phyloP scores from a whole-genome alignment of 2,329 filamentous ascomycete species.

The Chlorencoelia australis region DNA sequence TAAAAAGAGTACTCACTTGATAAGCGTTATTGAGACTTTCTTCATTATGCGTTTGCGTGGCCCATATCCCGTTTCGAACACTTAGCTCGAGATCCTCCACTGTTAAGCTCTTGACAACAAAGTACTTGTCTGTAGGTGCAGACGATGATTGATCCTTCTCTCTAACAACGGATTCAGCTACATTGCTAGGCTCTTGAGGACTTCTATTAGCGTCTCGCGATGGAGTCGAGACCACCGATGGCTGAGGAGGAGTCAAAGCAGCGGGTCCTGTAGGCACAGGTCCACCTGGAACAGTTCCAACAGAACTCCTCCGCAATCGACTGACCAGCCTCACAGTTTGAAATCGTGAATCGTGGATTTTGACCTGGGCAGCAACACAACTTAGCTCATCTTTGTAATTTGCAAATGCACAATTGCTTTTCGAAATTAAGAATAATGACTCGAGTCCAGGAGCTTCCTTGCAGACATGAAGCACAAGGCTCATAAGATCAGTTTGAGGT shows the following conservation, averaged over 20 bases:
- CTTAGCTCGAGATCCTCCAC: slow-evolving; percentile 83
- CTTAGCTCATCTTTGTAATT: slow-evolving; percentile 78
- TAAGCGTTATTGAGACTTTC: slow-evolving; percentile 73
- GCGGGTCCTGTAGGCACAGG: slow-evolving; percentile 24
- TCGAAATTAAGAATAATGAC: slow-evolving; percentile 87
- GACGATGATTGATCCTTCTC: not conserved
- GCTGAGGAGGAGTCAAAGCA: slow-evolving; percentile 17
- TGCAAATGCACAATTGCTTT: slow-evolving; percentile 95
- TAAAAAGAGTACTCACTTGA: slow-evolving; percentile 42
- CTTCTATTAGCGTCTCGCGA: slow-evolving; percentile 8
- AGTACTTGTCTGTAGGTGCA: slow-evolving; percentile 60
- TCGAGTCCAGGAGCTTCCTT: slow-evolving; percentile 68
- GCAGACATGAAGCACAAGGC: slow-evolving; percentile 83
- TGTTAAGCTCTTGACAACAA: slow-evolving; percentile 87
- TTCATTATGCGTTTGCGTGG: slow-evolving; percentile 91
- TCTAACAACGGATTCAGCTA: not conserved
- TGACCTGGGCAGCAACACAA: slow-evolving; percentile 66
- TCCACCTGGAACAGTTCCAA: slow-evolving; percentile 24
- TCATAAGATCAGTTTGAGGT: slow-evolving; percentile 69
- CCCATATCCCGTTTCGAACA: slow-evolving; percentile 82
- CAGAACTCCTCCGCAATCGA: slow-evolving; percentile 54
- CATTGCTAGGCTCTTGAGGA: slow-evolving; percentile 4
- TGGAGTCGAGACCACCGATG: slow-evolving; percentile 18
- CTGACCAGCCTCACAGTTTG: slow-evolving; percentile 79
- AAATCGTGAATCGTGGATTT: slow-evolving; percentile 86